phyloP scores from a whole-genome alignment of 345 rosid species.

The Clarkia xantiana region DNA sequence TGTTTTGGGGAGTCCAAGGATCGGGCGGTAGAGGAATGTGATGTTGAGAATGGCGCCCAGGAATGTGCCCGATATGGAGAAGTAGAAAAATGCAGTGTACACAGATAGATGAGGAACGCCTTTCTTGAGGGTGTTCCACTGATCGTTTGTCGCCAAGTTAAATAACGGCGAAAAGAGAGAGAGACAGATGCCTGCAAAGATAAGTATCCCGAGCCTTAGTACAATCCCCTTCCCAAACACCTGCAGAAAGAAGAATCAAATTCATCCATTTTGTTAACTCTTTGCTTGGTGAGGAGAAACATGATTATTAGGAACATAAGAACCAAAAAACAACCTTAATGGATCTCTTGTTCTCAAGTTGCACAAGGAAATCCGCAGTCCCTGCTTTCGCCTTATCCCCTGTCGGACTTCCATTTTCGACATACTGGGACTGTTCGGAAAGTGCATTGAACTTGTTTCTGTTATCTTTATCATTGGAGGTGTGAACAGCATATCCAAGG shows the following conservation, averaged over 20 bases:
- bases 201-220: slow-evolving; percentile 40
- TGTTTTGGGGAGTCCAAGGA: slow-evolving; percentile 43
- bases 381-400: slow-evolving; percentile 35
- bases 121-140: slow-evolving; percentile 54
- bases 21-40: slow-evolving; percentile 49
- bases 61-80: slow-evolving; percentile 49
- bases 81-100: slow-evolving; percentile 67
- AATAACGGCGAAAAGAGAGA: slow-evolving; percentile 86
- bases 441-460: slow-evolving; percentile 36
- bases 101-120: slow-evolving; percentile 63
- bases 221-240: slow-evolving; percentile 60
- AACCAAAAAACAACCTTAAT: slow-evolving; percentile 30
- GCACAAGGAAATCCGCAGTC: slow-evolving; percentile 48
- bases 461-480: slow-evolving; percentile 69
- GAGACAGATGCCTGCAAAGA: slow-evolving; percentile 65
- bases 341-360: slow-evolving; percentile 55
- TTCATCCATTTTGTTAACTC: no score
- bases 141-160: slow-evolving; percentile 80
- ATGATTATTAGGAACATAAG: no score
- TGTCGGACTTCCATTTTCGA: not conserved
- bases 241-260: no score
- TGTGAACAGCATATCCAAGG: slow-evolving; percentile 64
- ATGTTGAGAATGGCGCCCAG: slow-evolving; percentile 44
- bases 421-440: not conserved
- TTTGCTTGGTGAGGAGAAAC: no score